phyloP scores from a whole-genome alignment of 2,329 filamentous ascomycete species.

The Graphiopsis chlorocephala region DNA sequence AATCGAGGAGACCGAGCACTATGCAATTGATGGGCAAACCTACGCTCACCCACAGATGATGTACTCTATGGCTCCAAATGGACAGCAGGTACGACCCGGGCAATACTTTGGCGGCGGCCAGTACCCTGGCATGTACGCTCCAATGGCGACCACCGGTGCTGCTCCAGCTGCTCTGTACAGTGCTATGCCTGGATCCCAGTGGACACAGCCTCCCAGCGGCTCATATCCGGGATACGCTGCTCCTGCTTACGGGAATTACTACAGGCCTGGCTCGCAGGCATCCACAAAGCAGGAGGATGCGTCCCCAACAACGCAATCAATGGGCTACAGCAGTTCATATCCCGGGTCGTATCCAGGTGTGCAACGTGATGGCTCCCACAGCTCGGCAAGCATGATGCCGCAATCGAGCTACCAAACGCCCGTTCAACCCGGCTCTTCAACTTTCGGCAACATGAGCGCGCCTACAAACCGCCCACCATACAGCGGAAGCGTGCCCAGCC shows the following conservation, averaged over 20 bases:
- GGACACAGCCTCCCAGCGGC: neutral
- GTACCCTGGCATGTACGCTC: slow-evolving; percentile 32
- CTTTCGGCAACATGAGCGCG: slow-evolving; percentile 26
- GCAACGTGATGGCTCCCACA: slow-evolving; percentile 28
- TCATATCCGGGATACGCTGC: slow-evolving; percentile 28
- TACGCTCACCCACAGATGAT: slow-evolving; percentile 36
- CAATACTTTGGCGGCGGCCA: slow-evolving; percentile 31
- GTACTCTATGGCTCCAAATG: slow-evolving; percentile 30
- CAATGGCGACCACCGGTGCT: slow-evolving; percentile 22
- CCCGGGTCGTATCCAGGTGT: slow-evolving; percentile 26
- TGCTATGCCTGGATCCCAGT: slow-evolving; percentile 15
- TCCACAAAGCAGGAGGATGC: slow-evolving; percentile 24
- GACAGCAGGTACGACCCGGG: slow-evolving; percentile 31
- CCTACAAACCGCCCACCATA: slow-evolving; percentile 27
- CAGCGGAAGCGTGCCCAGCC: slow-evolving; percentile 23
- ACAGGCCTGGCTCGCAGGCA: slow-evolving; percentile 26
- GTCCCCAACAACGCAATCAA: slow-evolving; percentile 23
- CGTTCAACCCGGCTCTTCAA: slow-evolving; percentile 24
- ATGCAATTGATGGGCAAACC: slow-evolving; percentile 34
- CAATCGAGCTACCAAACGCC: slow-evolving; percentile 29
- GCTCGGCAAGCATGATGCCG: slow-evolving; percentile 26
- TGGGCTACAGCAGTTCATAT: slow-evolving; percentile 31
- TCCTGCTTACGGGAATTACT: slow-evolving; percentile 28
- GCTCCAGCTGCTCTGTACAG: slow-evolving; percentile 28
- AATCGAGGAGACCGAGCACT: slow-evolving; percentile 38